phyloP scores from a whole-genome alignment of 495 filamentous ascomycete species.

The Venustampulla echinocandica region DNA sequence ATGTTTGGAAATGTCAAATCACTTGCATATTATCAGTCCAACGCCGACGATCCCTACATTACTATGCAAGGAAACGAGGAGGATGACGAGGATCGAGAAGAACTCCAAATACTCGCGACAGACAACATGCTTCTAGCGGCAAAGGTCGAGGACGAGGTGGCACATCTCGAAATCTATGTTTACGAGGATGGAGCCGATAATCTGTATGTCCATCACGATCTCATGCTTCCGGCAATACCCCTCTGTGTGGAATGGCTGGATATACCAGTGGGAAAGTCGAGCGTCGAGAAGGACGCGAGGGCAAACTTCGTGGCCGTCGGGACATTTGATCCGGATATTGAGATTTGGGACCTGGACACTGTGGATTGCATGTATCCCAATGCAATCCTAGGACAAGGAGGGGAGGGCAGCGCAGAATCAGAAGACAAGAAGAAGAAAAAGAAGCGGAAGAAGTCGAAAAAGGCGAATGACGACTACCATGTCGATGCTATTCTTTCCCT shows the following conservation, averaged over 20 bases:
- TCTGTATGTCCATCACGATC: constrained; percentile 98
- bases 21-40: constrained; percentile 84
- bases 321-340: constrained; percentile 97
- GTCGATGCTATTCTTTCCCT: constrained; percentile 89
- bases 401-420: constrained; percentile 34
- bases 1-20: constrained; percentile 95
- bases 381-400: constrained; percentile 84
- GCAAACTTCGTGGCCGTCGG: constrained; percentile 92
- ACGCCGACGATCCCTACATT: constrained; percentile 93
- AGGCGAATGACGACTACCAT: constrained; percentile 85
- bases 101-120: constrained; percentile 82
- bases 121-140: constrained; percentile 89
- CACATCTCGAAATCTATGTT: constrained; percentile 93
- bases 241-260: constrained; percentile 94
- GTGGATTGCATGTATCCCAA: constrained; percentile 97
- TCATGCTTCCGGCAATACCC: constrained; percentile 96
- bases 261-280: constrained; percentile 65
- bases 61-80: constrained; percentile 71
- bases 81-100: constrained; percentile 82
- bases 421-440: constrained; percentile 61
- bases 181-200: constrained; percentile 93
- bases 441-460: constrained; percentile 75
- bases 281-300: constrained; percentile 43
- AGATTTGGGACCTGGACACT: constrained; percentile 94
- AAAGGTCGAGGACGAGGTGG: constrained; percentile 93